These are phyloP conservation scores for Chloris gayana DNA, from an alignment of 176 grass and related monocot genomes.

Conservation along the genomic window DNA sequence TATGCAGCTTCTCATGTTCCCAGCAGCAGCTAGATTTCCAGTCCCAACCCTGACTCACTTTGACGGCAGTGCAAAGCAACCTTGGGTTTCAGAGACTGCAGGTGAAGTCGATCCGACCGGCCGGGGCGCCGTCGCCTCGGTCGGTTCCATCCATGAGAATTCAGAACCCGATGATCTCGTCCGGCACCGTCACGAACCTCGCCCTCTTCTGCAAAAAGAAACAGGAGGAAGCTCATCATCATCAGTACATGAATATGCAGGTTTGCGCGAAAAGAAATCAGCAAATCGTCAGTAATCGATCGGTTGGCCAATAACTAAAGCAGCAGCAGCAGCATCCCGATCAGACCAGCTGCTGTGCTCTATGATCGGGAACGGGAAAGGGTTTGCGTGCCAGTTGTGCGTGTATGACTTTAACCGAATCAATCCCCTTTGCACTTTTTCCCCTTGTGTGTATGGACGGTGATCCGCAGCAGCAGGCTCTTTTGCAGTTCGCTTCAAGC, in stretches of 20 bases:
- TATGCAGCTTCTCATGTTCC: constrained; percentile 64
- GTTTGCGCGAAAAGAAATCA: neutral
- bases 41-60: neutral
- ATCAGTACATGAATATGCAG: constrained; percentile 18
- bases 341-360: neutral
- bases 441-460: neutral
- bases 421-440: neutral
- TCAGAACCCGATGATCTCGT: constrained; percentile 73
- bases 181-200: constrained; percentile 68
- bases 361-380: neutral
- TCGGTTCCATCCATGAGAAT: neutral
- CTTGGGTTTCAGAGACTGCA: neutral
- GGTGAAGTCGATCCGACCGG: neutral
- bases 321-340: neutral
- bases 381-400: neutral
- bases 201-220: constrained; percentile 65
- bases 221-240: neutral
- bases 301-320: too few species aligned
- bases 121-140: neutral
- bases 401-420: constrained; percentile 3
- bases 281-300: neutral
- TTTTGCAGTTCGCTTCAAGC: constrained; percentile 16
- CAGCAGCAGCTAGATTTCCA: neutral
- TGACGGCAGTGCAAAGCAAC: neutral
- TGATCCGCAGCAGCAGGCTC: neutral